A percentile compares a stretch with the other conserved stretches of the same genome.
phyloP scores from a whole-genome alignment of 106 monocot genomes.

The Chionographis japonica region DNA sequence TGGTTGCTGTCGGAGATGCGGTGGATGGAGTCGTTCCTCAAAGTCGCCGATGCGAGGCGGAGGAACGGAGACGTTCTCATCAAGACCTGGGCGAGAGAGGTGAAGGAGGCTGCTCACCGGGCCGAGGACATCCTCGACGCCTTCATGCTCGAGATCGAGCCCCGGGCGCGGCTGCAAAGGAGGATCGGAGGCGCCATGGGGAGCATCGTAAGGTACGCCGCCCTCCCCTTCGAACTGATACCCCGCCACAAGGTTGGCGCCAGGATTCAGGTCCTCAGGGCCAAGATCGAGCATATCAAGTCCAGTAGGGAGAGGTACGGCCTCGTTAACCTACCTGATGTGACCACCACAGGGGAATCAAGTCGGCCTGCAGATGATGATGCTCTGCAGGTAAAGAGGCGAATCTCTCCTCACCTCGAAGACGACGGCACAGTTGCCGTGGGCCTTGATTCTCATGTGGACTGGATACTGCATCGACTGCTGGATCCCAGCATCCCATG shows the following conservation, averaged over 20 bases:
- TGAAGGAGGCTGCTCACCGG: slow-evolving; percentile 13
- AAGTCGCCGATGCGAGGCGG: no score
- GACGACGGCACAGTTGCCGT: not conserved
- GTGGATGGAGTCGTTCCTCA: no score
- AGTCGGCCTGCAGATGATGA: not conserved
- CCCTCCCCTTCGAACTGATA: not conserved
- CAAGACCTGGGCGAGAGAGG: slow-evolving; percentile 20
- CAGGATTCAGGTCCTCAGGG: slow-evolving; percentile 2
- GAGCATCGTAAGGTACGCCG: not conserved
- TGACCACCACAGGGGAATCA: not conserved
- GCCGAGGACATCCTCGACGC: slow-evolving; percentile 32
- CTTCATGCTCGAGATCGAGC: slow-evolving; percentile 11
- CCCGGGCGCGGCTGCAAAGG: not conserved
- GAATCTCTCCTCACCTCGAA: slow-evolving; percentile 1
- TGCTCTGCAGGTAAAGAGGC: not conserved
- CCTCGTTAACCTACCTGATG: slow-evolving; percentile 4
- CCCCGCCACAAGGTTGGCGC: not conserved
- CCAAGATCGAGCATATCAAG: slow-evolving; percentile 3
- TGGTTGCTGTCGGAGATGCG: no score
- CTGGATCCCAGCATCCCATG: not conserved
- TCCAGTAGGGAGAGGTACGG: slow-evolving; percentile 9
- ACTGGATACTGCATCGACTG: not conserved
- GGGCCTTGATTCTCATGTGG: slow-evolving; percentile 9
- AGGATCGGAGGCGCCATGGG: not conserved
- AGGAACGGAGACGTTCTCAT: no score